phyloP scores from a whole-genome alignment of 352 stramenopile species.

The Pythium volutum region DNA sequence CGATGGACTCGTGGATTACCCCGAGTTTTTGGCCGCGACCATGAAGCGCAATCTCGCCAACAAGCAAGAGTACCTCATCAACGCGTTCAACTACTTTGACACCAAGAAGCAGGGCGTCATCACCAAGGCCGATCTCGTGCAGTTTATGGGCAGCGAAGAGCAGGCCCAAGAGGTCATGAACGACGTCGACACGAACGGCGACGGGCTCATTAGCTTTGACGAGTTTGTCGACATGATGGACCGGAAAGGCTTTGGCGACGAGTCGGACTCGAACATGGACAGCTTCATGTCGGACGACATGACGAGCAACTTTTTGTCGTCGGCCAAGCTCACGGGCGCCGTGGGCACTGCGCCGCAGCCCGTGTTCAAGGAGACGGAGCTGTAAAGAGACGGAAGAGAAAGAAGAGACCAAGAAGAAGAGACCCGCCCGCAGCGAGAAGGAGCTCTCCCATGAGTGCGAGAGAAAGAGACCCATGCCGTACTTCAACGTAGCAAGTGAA shows the following conservation, averaged over 20 bases:
- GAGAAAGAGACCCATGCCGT: background rate
- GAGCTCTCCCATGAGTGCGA: background rate
- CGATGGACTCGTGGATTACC: slow-evolving; percentile 86
- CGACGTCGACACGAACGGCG: slow-evolving; percentile 89
- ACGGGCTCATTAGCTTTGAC: slow-evolving; percentile 91
- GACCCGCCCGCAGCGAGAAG: background rate
- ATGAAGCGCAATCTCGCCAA: slow-evolving; percentile 89
- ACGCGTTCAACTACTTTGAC: slow-evolving; percentile 91
- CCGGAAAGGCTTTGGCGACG: slow-evolving; percentile 78
- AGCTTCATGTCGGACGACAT: slow-evolving; percentile 49
- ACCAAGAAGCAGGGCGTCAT: slow-evolving; percentile 84
- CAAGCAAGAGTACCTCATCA: slow-evolving; percentile 85
- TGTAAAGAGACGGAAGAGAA: slow-evolving; percentile 33
- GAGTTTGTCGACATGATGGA: slow-evolving; percentile 93
- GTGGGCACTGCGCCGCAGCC: slow-evolving; percentile 15
- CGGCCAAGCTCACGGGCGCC: slow-evolving; percentile 33
- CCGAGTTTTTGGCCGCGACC: slow-evolving; percentile 89
- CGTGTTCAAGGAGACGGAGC: slow-evolving; percentile 70
- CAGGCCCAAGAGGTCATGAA: slow-evolving; percentile 91
- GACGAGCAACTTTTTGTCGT: slow-evolving; percentile 46
- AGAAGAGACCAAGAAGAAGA: background rate
- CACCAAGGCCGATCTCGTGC: slow-evolving; percentile 86
- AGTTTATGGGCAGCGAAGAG: slow-evolving; percentile 91
- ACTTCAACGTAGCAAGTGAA: too few relatives aligned
- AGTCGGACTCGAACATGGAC: slow-evolving; percentile 49